Evolutionary conservation across 2,329 filamentous ascomycete species (phyloP), one percentile per base, ranked within the genome.

Genomic region (Phialocephala subalpina): DNA sequence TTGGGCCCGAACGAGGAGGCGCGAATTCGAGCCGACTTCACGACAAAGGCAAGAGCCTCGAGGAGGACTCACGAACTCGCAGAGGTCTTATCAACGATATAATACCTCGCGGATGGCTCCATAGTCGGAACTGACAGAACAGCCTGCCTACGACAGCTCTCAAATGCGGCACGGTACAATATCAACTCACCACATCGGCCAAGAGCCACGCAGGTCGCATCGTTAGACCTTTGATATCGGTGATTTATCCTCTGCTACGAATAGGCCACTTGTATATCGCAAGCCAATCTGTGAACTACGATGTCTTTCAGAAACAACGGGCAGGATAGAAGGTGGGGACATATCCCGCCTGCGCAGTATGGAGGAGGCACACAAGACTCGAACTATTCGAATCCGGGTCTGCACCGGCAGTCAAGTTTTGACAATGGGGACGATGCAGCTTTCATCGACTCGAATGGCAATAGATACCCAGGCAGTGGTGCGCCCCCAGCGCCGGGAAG

Each of bases 341-440:
- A 90, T 78, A 80, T 90, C 58, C 88, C 88, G 68, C 88, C 88
- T 18, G 87, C 88, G 35, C 87, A 89, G 75, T 90, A 90, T 69
- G 80, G 82, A 57, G 73, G 75, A 49, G 77, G 78, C 68, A 78
- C 80, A 52, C 78, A 80, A 66, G 74, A 78, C 57, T 66, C 74
- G 38, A 80, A 82, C 70, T 71, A 74, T 58, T 65, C 74, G 42
- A 78, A 81, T 69, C 78, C 81, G 22, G 69, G 71, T 42, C 40
- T 77, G 36, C 74, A 73, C 52, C 84, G 91, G 70, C 85, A 87
- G 70, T 85, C 87, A 58, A 95, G 91, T 81, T 94, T 92, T 81
- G 90, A 93, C 77, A 87, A 85, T 71, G 92, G 90, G 70, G 92
- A 96, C 77, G 92, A 95, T 77, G 49, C 3, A n/a, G 82, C 83